A percentile compares a stretch with the other conserved stretches of the same genome.
Conservation (phyloP, 371 early-diverging fungal species). For the Umbelopsis sp. region DNA sequence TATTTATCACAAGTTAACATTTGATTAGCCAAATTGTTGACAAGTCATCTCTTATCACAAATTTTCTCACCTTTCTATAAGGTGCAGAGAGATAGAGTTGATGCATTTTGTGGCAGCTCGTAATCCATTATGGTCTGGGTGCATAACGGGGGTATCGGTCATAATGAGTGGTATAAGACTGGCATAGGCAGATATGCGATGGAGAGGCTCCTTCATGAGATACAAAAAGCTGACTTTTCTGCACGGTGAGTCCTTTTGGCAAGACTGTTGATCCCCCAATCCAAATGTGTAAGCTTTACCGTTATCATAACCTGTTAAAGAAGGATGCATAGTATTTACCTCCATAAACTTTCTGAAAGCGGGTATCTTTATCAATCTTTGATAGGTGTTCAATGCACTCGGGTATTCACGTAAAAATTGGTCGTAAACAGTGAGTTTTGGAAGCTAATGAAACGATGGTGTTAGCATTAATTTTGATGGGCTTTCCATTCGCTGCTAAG, state of each 20-base stretch:
- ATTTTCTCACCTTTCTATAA: conserved; percentile 28
- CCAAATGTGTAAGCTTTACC: not conserved
- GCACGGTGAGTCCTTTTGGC: conserved; percentile 30
- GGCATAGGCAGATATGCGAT: conserved; percentile 34
- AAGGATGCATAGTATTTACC: conserved; percentile 26
- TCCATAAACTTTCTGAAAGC: conserved; percentile 52
- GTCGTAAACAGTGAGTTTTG: conserved; percentile 28
- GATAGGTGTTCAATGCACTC: conserved; percentile 37
- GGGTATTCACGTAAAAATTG: conserved; percentile 42
- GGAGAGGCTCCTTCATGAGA: conserved; percentile 37
- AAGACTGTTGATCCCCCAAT: not conserved
- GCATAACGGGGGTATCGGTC: conserved; percentile 43
- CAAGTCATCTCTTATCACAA: not conserved
- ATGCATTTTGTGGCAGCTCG: conserved; percentile 35
- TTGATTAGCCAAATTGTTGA: too few relatives aligned
- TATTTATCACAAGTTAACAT: not conserved
- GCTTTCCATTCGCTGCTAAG: not conserved
- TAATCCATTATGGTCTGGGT: conserved; percentile 48
- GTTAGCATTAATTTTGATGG: not conserved
- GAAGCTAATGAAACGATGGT: conserved; percentile 25
- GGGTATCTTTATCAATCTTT: conserved; percentile 37
- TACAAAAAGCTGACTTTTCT: conserved; percentile 33
- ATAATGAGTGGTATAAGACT: conserved; percentile 35
- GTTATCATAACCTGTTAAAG: conserved; percentile 15
- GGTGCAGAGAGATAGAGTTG: conserved; percentile 30